Percentiles rank a stretch among this genome's conserved stretches.
These are phyloP conservation scores for Myriosclerotinia curreyana DNA, from an alignment of 2,329 filamentous ascomycete species.

Conservation along the genomic window DNA sequence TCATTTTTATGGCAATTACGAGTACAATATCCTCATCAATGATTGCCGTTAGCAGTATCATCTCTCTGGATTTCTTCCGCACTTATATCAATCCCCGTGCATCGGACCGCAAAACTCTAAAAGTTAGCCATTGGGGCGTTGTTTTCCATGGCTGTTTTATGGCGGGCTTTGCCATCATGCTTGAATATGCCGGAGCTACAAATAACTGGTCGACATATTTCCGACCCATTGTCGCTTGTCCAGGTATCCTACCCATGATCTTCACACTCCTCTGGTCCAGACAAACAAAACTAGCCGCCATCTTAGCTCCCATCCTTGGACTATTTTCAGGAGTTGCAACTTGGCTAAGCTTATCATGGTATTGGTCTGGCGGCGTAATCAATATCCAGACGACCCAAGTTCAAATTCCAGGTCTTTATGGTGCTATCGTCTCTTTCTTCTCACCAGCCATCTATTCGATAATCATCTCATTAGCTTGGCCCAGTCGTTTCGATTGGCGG, in stretches of 20 bases:
- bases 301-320: slow-evolving; percentile 50
- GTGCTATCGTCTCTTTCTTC: slow-evolving; percentile 49
- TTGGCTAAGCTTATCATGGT: slow-evolving; percentile 50
- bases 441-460: slow-evolving; percentile 46
- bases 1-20: slow-evolving; percentile 52
- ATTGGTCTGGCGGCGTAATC: slow-evolving; percentile 43
- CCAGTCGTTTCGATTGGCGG: slow-evolving; percentile 44
- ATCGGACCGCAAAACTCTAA: slow-evolving; percentile 44
- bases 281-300: slow-evolving; percentile 48
- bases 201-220: slow-evolving; percentile 43
- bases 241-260: slow-evolving; percentile 37
- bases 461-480: slow-evolving; percentile 48
- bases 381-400: slow-evolving; percentile 48
- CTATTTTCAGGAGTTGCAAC: slow-evolving; percentile 50
- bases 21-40: slow-evolving; percentile 50
- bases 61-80: slow-evolving; percentile 50
- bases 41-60: slow-evolving; percentile 51
- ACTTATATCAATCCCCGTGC: slow-evolving; percentile 47
- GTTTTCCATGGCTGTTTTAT: slow-evolving; percentile 49
- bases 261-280: slow-evolving; percentile 42
- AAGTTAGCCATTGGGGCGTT: slow-evolving; percentile 48
- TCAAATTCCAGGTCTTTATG: slow-evolving; percentile 51
- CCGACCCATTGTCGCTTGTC: slow-evolving; percentile 26
- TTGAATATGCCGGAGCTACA: slow-evolving; percentile 49
- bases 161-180: slow-evolving; percentile 46